Evolutionary conservation across 1,284 basidiomycete genomes (phyloP).

Genomic region (Wolfiporia cocos): DNA sequence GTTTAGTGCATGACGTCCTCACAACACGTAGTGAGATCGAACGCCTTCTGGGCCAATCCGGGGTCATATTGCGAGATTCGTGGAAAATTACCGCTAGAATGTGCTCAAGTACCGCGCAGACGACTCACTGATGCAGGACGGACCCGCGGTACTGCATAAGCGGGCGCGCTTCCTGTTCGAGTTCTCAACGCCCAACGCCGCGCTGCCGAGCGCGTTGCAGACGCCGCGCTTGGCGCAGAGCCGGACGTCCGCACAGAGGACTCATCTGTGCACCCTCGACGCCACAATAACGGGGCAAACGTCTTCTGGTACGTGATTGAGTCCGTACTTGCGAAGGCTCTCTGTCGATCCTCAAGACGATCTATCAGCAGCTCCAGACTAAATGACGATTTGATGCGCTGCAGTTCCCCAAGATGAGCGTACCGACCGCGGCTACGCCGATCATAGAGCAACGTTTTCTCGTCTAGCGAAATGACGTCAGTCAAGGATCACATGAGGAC

Average conservation of each 20-base stretch:
- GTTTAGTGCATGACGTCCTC: slow-evolving; percentile 56
- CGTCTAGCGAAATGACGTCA: no score
- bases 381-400: slow-evolving; percentile 49
- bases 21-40: slow-evolving; percentile 61
- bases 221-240: slow-evolving; percentile 18
- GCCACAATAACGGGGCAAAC: slow-evolving; percentile 10
- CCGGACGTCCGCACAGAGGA: slow-evolving; percentile 14
- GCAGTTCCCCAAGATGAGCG: slow-evolving; percentile 21
- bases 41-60: slow-evolving; percentile 62
- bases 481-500: no score
- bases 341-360: slow-evolving; percentile 69
- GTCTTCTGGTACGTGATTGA: slow-evolving; percentile 31
- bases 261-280: slow-evolving; percentile 8
- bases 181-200: slow-evolving; percentile 43
- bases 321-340: slow-evolving; percentile 85
- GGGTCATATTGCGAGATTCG: slow-evolving; percentile 50
- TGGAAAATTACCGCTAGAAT: slow-evolving; percentile 40
- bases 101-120: slow-evolving; percentile 65
- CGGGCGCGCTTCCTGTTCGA: slow-evolving; percentile 60
- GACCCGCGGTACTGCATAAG: slow-evolving; percentile 42
- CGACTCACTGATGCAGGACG: slow-evolving; percentile 44
- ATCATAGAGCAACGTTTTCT: slow-evolving; percentile 23
- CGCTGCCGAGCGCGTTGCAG: slow-evolving; percentile 20
- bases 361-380: slow-evolving; percentile 67
- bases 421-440: slow-evolving; percentile 9